These are phyloP conservation scores for Miamiensis avidus DNA, from an alignment of 169 alveolate species.

Conservation along the genomic window DNA sequence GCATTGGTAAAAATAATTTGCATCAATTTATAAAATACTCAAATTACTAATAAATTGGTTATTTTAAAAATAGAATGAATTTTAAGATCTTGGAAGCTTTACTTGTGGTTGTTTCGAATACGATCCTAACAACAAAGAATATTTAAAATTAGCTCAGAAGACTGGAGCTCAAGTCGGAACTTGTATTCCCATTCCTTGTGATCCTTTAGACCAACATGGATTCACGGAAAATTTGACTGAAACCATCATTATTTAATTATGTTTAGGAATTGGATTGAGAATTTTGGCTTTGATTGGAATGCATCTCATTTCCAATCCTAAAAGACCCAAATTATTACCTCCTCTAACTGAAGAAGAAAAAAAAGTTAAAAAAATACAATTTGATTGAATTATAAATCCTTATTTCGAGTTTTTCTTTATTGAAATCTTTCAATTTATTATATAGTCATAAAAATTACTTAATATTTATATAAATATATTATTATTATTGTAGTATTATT, in stretches of 20 bases:
- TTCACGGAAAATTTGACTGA: constrained; percentile 20
- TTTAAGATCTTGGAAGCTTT: constrained; percentile 14
- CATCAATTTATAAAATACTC: too few species aligned
- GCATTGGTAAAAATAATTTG: background rate
- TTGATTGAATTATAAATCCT: too few species aligned
- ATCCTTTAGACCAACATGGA: constrained; percentile 27
- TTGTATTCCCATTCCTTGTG: background rate
- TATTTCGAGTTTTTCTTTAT: too few species aligned
- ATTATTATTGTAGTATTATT: too few species aligned
- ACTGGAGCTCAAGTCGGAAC: background rate
- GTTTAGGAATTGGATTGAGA: constrained; percentile 32
- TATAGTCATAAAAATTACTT: too few species aligned
- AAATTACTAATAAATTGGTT: background rate
- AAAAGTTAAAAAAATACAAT: too few species aligned
- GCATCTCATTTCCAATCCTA: constrained; percentile 36
- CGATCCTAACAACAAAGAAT: background rate
- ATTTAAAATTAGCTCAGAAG: too few species aligned
- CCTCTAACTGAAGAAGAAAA: too few species aligned
- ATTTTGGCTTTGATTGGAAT: constrained; percentile 25
- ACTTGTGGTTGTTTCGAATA: background rate
- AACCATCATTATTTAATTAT: constrained; percentile 15
- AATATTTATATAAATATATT: too few species aligned
- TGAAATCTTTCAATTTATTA: too few species aligned
- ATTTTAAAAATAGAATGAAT: constrained; percentile 21
- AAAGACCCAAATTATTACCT: constrained; percentile 31